Evolutionary conservation across 495 filamentous ascomycete species (phyloP).

Genomic region (Neurospora sp.): DNA sequence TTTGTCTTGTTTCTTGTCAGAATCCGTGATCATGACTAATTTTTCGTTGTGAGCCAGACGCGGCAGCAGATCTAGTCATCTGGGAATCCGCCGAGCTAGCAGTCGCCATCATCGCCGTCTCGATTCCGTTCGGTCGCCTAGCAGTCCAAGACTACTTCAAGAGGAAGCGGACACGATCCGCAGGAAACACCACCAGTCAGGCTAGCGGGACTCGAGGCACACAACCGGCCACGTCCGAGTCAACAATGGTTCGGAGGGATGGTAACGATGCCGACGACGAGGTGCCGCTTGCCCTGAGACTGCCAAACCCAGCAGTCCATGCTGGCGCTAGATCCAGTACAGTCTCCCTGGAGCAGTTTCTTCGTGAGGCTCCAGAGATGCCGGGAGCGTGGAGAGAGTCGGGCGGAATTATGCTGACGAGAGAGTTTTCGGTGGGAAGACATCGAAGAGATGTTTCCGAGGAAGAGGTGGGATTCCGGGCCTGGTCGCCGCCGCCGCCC

Average conservation of each 20-base stretch:
- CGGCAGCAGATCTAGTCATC: constrained; percentile 1
- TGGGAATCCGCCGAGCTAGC: constrained; percentile 5
- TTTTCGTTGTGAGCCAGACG: neutral
- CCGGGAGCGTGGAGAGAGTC: neutral
- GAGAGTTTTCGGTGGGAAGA: neutral
- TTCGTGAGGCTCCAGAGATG: neutral
- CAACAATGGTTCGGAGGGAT: neutral
- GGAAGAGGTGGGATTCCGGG: neutral
- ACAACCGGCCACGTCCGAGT: neutral
- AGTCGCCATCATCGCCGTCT: constrained; percentile 7
- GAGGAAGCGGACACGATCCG: neutral
- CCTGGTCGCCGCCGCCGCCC: neutral
- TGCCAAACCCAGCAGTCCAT: neutral
- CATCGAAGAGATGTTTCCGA: neutral
- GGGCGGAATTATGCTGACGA: neutral
- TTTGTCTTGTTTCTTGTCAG: neutral
- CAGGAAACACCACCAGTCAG: neutral
- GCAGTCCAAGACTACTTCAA: neutral
- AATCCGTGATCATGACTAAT: neutral
- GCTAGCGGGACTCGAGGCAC: neutral
- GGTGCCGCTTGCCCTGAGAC: neutral
- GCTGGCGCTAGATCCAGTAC: neutral
- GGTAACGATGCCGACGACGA: neutral
- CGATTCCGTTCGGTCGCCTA: neutral
- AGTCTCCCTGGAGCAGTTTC: neutral